These are phyloP conservation scores for Hyphopichia fennica DNA, from an alignment of 1,139 yeast species.

Conservation along the genomic window DNA sequence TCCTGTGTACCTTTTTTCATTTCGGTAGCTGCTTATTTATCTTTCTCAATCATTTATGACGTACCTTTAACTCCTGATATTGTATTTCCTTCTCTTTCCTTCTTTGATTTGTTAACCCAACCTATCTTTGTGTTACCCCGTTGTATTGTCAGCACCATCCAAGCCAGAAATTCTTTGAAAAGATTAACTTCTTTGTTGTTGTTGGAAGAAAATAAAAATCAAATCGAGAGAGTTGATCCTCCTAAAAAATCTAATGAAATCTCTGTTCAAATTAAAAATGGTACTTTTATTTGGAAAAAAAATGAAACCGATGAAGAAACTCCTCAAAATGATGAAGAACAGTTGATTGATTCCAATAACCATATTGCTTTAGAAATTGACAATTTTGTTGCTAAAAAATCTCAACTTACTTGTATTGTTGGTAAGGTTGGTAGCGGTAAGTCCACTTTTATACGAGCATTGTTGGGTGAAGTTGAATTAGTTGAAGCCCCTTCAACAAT, in stretches of 20 bases:
- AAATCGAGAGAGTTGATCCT: conserved; percentile 3
- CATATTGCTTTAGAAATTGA: conserved; percentile 19
- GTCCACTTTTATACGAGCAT: conserved; percentile 22
- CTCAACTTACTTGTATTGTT: conserved; percentile 26
- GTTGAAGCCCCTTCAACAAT: conserved; percentile 7
- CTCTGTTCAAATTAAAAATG: conserved; percentile 18
- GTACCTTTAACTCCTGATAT: conserved; percentile 69
- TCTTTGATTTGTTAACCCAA: conserved; percentile 61
- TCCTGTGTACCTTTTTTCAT: conserved; percentile 70
- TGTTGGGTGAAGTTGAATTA: conserved; percentile 22
- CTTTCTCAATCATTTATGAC: conserved; percentile 61
- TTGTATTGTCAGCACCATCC: conserved; percentile 17
- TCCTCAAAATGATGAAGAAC: conserved; percentile 27
- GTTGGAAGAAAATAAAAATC: conserved; percentile 19
- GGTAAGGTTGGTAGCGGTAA: conserved; percentile 33
- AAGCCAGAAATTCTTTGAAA: conserved; percentile 21
- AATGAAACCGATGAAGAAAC: conserved; percentile 18
- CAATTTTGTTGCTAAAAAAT: conserved; percentile 22
- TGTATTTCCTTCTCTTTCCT: conserved; percentile 77
- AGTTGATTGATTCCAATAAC: conserved; percentile 14
- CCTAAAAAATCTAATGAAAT: conserved; percentile 6
- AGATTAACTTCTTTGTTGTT: conserved; percentile 22
- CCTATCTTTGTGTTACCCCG: conserved; percentile 24
- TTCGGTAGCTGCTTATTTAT: conserved; percentile 66
- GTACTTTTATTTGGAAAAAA: conserved; percentile 23